Evolutionary conservation across 345 rosid species (phyloP).

Genomic region (Eucalyptus polybractea): DNA sequence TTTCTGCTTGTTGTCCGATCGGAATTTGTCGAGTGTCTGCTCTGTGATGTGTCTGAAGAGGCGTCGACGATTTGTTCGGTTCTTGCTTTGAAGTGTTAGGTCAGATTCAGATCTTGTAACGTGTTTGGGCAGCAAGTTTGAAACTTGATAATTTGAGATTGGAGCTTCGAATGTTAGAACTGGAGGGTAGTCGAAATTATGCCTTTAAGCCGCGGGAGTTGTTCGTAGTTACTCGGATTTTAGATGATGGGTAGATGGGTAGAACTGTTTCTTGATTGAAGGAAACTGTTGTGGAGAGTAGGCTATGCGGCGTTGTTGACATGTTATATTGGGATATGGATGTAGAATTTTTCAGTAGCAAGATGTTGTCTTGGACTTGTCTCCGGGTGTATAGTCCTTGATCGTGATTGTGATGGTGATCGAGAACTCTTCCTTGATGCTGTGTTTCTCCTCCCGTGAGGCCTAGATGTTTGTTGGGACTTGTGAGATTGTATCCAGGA

Average conservation of each 20-base stretch:
- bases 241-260: neutral
- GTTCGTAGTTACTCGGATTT: neutral
- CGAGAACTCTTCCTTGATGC: neutral
- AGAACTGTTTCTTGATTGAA: neutral
- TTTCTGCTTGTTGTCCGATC: neutral
- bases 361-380: neutral
- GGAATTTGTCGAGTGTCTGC: neutral
- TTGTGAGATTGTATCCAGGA: neutral
- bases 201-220: neutral
- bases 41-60: neutral
- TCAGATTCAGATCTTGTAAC: neutral
- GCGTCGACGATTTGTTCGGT: neutral
- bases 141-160: neutral
- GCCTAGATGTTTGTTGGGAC: neutral
- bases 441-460: neutral
- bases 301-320: neutral
- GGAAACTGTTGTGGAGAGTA: neutral
- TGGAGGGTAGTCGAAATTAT: neutral
- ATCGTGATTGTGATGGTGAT: neutral
- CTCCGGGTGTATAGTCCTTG: neutral
- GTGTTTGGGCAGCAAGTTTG: neutral
- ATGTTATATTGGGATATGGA: neutral
- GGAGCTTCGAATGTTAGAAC: neutral
- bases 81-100: neutral
- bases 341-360: neutral